Conservation (phyloP, 306 rosid species). For the Styphnolobium japonicum region DNA sequence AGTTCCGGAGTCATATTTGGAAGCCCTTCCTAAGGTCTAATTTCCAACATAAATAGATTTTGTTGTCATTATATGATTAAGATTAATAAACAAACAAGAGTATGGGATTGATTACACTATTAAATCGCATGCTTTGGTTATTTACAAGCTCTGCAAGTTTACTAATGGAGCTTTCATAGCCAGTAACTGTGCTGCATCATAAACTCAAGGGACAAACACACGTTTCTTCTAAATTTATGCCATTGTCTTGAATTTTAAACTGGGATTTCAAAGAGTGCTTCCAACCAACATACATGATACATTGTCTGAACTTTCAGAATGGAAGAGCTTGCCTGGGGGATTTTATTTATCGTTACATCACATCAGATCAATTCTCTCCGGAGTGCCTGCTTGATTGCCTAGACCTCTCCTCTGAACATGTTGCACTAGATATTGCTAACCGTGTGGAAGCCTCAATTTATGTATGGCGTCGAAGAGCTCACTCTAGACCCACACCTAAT, state of each 20-base stretch:
- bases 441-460: conserved; percentile 81
- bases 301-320: conserved; percentile 45
- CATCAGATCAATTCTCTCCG: conserved; percentile 78
- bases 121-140: not conserved
- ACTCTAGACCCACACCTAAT: conserved; percentile 51
- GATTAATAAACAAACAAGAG: not conserved
- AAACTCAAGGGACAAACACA: not conserved
- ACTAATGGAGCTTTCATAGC: not conserved
- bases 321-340: conserved; percentile 90
- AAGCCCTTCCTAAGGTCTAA: conserved; percentile 77
- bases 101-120: not conserved
- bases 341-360: conserved; percentile 72
- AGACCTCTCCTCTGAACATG: conserved; percentile 82
- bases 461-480: conserved; percentile 79
- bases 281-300: not conserved
- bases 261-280: not conserved
- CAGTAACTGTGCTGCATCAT: not conserved
- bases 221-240: not conserved
- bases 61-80: not conserved
- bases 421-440: conserved; percentile 86
- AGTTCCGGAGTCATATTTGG: conserved; percentile 82
- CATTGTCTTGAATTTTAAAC: not conserved
- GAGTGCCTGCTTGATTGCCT: conserved; percentile 84
- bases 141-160: not conserved
- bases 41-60: not conserved